Evolutionary conservation across 2,329 filamentous ascomycete genomes (phyloP).

Genomic region (Trichoderma hamatum): DNA sequence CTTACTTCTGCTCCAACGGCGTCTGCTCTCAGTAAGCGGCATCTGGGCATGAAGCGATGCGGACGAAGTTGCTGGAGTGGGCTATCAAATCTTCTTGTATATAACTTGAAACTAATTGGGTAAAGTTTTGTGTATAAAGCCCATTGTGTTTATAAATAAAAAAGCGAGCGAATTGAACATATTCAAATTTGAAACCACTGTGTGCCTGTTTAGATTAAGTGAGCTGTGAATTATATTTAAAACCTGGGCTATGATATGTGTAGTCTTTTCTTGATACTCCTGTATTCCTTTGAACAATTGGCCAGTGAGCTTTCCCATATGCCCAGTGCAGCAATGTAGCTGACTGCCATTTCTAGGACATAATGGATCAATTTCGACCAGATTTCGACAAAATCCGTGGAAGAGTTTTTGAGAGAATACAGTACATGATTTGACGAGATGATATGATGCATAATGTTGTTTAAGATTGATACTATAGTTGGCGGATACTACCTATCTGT

Average conservation of each 20-base stretch:
- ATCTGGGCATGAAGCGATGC: background rate
- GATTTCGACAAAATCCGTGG: background rate
- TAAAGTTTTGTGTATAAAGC: slow-evolving; percentile 2
- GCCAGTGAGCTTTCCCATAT: no score
- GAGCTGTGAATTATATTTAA: background rate
- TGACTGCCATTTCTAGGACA: background rate
- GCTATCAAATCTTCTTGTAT: slow-evolving; percentile 3
- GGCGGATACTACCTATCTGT: no score
- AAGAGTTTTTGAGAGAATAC: background rate
- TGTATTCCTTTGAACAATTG: background rate
- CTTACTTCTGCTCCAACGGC: slow-evolving; percentile 21
- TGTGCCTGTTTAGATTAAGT: background rate
- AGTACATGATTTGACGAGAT: no score
- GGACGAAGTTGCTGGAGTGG: background rate
- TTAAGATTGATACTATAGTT: no score
- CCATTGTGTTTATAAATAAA: slow-evolving; percentile 5
- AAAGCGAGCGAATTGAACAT: slow-evolving; percentile 4
- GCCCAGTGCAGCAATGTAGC: no score
- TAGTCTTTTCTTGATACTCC: no score
- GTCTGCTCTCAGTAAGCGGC: slow-evolving; percentile 16
- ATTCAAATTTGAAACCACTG: background rate
- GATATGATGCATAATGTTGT: no score
- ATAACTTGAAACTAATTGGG: slow-evolving; percentile 14
- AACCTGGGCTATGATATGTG: background rate
- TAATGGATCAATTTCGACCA: background rate